Percentiles rank a stretch among this genome's conserved stretches.
These are phyloP conservation scores for Parathielavia appendiculata DNA, from an alignment of 495 filamentous ascomycete genomes.

Conservation along the genomic window DNA sequence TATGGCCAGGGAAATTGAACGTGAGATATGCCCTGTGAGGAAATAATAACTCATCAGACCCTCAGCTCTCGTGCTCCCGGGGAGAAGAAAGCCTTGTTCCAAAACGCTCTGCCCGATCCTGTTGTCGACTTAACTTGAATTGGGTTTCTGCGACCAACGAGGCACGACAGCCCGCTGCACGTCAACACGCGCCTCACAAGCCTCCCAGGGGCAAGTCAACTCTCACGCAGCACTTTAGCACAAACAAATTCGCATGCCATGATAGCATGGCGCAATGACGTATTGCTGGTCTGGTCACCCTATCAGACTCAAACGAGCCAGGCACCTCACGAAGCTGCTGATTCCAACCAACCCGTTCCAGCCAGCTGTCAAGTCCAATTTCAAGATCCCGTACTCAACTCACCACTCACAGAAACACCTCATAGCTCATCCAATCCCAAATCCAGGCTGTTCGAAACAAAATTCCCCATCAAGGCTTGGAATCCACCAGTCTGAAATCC, in stretches of 20 bases:
- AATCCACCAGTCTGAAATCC: neutral
- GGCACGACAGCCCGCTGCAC: slow-evolving; percentile 4
- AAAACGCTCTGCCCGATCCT: neutral
- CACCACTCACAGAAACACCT: neutral
- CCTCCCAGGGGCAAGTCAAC: neutral
- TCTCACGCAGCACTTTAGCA: neutral
- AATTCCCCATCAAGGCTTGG: too few species aligned
- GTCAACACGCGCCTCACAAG: slow-evolving; percentile 8
- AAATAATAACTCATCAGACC: too few species aligned
- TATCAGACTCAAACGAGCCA: neutral
- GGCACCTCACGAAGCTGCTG: neutral
- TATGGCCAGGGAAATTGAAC: neutral
- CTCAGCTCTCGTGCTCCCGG: neutral
- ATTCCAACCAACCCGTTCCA: neutral
- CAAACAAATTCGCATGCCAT: slow-evolving; percentile 2
- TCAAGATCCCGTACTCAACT: neutral
- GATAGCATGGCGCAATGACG: too few species aligned
- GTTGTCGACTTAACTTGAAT: neutral
- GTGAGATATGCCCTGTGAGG: too few species aligned
- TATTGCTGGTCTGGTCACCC: neutral
- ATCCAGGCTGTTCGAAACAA: neutral
- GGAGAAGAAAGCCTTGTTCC: too few species aligned
- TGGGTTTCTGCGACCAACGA: neutral
- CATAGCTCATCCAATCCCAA: too few species aligned
- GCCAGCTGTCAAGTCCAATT: neutral